Base-by-base conservation (phyloP, 495 filamentous ascomycete genomes). In the Penicillium canariense region DNA sequence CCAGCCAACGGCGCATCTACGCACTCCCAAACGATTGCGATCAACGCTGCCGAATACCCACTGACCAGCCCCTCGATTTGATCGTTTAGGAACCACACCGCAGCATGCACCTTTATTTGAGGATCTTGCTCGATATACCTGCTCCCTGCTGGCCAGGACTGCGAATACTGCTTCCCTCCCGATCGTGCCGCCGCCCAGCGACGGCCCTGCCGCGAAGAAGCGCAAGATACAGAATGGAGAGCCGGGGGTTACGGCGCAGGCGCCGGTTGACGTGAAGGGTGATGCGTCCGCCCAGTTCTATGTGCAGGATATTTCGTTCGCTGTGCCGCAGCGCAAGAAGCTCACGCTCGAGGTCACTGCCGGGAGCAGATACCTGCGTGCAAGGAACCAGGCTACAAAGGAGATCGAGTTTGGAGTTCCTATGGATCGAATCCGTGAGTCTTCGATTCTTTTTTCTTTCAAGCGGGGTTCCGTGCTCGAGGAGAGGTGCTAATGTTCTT, bases 241-340 rank as follows among this genome's bases (percentile, higher is more conserved):
- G 62, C 50, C 54, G 67, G 34, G 69, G 61, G 64, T 65, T 62
- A 34, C 65, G 69, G 56, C 61, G 74, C 67, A 73, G 66, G 62
- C 69, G 60, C 59, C 73, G 66, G 63, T 62, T 71, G 56, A 77
- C 66, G 23, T 78, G 59, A 66, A 77, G 66, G 66, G 51, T 17
- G 62, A 74, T 56, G 55, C 58, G 36, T 56, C 67, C 28, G 52
- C 71, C 50, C 67, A 68, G 50, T 77, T 73, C 56, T 84, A 85
- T 53, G 77, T 90, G 39, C 81, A 84, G 55, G 87, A 92, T 54
- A 79, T 92, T 11, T 90, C 87, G 1, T 81, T 91, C 31, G 78
- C 84, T 3, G 80, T 88, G n/a, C 94, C 94, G 14, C 87, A 89
- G 73, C 80, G 94, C 56, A 98, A 97, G 76, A 98, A 97, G 76